Evolutionary conservation across 768 basidiomycete genomes (phyloP).

Genomic region (Lyophyllum shimeji): DNA sequence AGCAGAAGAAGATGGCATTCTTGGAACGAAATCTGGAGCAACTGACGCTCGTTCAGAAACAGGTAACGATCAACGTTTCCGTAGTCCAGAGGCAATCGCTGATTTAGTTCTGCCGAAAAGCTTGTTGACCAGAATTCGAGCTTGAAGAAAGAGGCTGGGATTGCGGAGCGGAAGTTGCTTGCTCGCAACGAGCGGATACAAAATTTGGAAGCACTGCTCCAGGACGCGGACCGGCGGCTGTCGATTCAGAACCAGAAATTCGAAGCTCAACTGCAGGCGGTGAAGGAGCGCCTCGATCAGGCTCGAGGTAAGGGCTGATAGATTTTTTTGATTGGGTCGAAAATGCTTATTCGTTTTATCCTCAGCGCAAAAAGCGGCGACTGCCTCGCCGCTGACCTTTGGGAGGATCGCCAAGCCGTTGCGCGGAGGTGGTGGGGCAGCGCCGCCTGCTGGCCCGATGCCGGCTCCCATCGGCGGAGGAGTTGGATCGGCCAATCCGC

Average conservation of each 20-base stretch:
- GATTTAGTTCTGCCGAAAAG: constrained; percentile 39
- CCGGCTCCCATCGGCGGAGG: constrained; percentile 42
- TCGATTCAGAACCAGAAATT: constrained; percentile 95
- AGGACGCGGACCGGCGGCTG: constrained; percentile 90
- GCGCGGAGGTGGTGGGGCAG: constrained; percentile 84
- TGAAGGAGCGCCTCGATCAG: constrained; percentile 90
- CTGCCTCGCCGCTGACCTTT: constrained; percentile 75
- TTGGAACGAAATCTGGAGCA: constrained; percentile 96
- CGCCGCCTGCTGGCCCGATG: constrained; percentile 36
- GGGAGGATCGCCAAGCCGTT: constrained; percentile 97
- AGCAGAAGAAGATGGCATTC: constrained; percentile 99
- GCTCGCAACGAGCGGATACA: constrained; percentile 98
- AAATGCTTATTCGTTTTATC: constrained; percentile 10
- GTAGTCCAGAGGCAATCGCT: not conserved
- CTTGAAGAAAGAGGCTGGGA: constrained; percentile 95
- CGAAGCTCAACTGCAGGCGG: constrained; percentile 87
- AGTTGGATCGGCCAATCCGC: constrained; percentile 57
- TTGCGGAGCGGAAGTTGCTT: constrained; percentile 93
- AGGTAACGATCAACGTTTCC: constrained; percentile 48
- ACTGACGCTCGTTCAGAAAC: constrained; percentile 93
- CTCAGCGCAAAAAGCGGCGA: constrained; percentile 75
- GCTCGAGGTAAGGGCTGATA: constrained; percentile 67
- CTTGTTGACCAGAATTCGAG: constrained; percentile 98
- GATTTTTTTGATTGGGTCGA: constrained; percentile 9
- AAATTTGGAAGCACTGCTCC: constrained; percentile 89